Base-by-base conservation (phyloP, 208 protist genomes). In the Leishmania braziliensis region DNA sequence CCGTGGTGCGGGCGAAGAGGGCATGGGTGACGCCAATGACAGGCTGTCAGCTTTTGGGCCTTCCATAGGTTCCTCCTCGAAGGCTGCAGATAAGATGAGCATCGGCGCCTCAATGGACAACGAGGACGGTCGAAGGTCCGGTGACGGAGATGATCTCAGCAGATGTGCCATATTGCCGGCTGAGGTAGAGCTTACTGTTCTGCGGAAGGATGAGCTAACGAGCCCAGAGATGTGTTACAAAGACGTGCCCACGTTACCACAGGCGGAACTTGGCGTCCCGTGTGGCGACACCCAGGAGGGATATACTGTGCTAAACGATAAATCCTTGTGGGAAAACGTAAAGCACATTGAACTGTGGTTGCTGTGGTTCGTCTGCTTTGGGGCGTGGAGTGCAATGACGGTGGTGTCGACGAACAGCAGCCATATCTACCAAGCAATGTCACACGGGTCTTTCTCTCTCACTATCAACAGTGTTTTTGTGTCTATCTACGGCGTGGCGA, bases 311-410 rank as follows among this genome's bases (percentile, higher is more conserved):
- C 75, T 96, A 36, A 96, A 96, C 77, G 60, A 75, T 18, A 43
- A 78, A 29, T 79, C 90, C 12, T 84, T 96, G 58, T 84, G 65
- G 65, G 78, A 81, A 18, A 96, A 96, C 78, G 33, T 96, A 56
- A 85, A 60, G 9, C 78, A 89, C 76, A 70, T 84, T 33, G 93
- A 96, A 46, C 71, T 96, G 60, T 95, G 93, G 93, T 70, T 96
- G n/a, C 82, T 96, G 90, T 96, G 93, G 93, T 89, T 86, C n/a
- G 86, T 95, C 39, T 96, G 90, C 77, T 89, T 96, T 54, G 91
- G 87, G 1, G 82, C 86, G 71, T 96, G 93, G 93, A 88, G 93
- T 68, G 84, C 89, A 70, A 92, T 91, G 83, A 96, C 93, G 62
- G 77, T 96, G 48, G 88, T 95, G 43, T 93, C 90, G 5, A 88